Evolutionary conservation across 306 rosid species (phyloP), one percentile per base, ranked within the genome.

Genomic region (Betula pendula): DNA sequence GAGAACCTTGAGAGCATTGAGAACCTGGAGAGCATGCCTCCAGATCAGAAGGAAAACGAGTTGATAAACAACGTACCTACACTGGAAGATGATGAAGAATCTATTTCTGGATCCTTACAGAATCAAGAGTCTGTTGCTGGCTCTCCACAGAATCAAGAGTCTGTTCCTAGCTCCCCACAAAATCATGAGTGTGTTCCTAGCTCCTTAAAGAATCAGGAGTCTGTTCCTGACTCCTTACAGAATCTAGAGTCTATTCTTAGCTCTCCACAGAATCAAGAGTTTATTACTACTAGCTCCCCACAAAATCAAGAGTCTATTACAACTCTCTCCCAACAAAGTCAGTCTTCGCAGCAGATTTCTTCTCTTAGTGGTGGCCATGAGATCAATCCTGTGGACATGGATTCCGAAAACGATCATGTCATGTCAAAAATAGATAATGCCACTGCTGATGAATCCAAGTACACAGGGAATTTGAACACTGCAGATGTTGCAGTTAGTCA

Each of bases 21-120:
- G 74, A 86, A 66, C 83, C 81, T 82, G 19, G 86, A 69, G 76
- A 44, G 82, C 10, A 15, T 75, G 80, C 79, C 75, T 70, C 85
- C 78, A 69, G 88, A 81, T 75, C 85, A 74, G 76, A 76, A 76
- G 49, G 92, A 81, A 67, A 81, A 75, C 80, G 83, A 72, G 74
- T 81, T 53, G 72, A 38, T 68, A 47, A 82, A 79, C 47, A 71
- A 22, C 20, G 58, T 66, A 53, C 53, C 79, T 67, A 59, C 79
- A 5, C n/a, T 63, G 38, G 83, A 77, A 68, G 87, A 79, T 3
- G 62, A 49, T 72, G 90, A 74, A 47, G 84, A 69, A 60, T 81
- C 86, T 75, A 20, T 68, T 56, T 71, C 88, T 77, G 65, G 85
- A 51, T 79, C 83, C 69, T 84, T 53, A 60, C 70, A 62, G 68